Percentiles rank a stretch among this genome's conserved stretches.
Conservation (phyloP, 495 filamentous ascomycete genomes). For the Penicillium canariense region DNA sequence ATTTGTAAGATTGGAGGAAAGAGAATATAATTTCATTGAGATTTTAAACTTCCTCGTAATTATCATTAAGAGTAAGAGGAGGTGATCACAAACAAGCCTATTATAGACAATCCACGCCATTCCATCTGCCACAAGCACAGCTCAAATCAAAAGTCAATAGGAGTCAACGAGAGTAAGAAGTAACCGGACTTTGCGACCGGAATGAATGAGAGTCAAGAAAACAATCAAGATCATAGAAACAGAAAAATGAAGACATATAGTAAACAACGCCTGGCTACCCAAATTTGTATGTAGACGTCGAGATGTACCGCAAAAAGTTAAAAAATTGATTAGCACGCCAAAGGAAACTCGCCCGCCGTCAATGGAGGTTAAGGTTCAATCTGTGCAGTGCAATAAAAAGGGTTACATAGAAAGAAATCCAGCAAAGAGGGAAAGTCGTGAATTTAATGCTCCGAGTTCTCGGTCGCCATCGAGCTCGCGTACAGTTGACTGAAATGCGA, state of each 20-base stretch:
- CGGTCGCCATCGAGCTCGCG: conserved; percentile 24
- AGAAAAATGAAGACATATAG: conserved; percentile 3
- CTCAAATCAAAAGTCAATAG: neutral
- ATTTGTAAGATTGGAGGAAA: too few species aligned
- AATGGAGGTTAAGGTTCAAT: conserved; percentile 9
- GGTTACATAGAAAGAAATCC: neutral
- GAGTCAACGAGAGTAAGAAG: conserved; percentile 13
- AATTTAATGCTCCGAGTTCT: conserved; percentile 18
- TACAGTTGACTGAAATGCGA: conserved; percentile 37
- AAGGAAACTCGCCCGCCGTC: conserved; percentile 1
- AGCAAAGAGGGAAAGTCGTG: neutral
- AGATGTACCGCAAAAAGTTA: conserved; percentile 23
- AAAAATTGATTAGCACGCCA: conserved; percentile 11
- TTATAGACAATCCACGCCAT: conserved; percentile 16
- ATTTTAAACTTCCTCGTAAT: conserved; percentile 10
- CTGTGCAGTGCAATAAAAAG: conserved; percentile 14
- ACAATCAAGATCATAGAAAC: conserved; percentile 9
- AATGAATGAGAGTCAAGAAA: conserved; percentile 21
- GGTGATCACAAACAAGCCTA: neutral
- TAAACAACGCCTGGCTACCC: conserved; percentile 14
- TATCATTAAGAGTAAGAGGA: conserved; percentile 11
- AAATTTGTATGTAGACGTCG: conserved; percentile 23
- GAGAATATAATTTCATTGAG: neutral
- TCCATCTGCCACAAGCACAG: neutral
- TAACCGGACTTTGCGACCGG: neutral